Base-by-base conservation (phyloP, 768 basidiomycete species). In the Hydnum rufescens region DNA sequence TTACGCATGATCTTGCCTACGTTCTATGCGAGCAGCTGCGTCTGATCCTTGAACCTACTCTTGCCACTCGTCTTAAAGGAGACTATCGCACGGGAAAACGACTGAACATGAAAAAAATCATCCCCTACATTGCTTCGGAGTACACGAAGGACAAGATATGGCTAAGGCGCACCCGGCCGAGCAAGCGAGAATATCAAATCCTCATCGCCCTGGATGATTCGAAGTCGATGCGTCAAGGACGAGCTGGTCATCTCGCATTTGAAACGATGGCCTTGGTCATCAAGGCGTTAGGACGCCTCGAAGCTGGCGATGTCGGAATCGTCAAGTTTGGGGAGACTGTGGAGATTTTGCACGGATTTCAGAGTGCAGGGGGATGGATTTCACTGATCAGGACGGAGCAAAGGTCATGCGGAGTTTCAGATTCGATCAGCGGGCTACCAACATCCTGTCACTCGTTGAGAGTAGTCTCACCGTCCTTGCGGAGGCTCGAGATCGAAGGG, bases 71-170 rank as follows among this genome's bases (percentile, higher is more conserved):
- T 22, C 71, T 99, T 42, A 82, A 84, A 66, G 95, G 95, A 34
- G 95, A 97, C 69, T 99, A 95, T 65, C 83, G 92, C 29, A 92
- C 87, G 0, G 95, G 95, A 51, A 99, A 99, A 67, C 75, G 93
- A 19, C 74, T 99, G 29, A 97, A 97, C 66, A 96, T 97, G 93
- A 89, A 92, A 64, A 92, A 92, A 67, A 88, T 97, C 64, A 92
- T 99, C 55, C 78, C 85, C 2, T 97, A 93, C 70, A 92, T 99
- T 55, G 93, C 95, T 32, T 87, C 83, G 67, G 95, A 99, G 67
- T 99, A 87, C 70, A 97, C 92, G 50, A 97, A 97, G 64, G 93
- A 99, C 73, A 92, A 92, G 67, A 97, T 97, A 57, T 99, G 95
- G 95, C 71, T 97, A 32, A 81, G 93, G 25, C 76, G 95, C 22